Conservation (phyloP, 768 basidiomycete genomes). For the Scleroderma bovista region DNA sequence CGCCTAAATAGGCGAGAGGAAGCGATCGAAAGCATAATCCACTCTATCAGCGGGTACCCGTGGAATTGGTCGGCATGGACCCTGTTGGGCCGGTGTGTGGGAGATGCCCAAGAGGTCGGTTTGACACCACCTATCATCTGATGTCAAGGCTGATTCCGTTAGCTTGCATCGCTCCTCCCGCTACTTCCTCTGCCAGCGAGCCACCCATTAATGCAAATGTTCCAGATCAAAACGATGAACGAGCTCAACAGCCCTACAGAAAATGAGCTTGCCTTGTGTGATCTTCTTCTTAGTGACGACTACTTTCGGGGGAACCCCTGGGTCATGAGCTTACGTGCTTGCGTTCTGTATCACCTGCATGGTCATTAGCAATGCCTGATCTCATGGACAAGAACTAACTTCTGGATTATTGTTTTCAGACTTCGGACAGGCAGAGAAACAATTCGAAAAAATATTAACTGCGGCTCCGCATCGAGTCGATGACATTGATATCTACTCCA, state of each 20-base stretch:
- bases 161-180: slow-evolving; percentile 42
- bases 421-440: slow-evolving; percentile 76
- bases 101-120: slow-evolving; percentile 79
- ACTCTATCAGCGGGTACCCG: slow-evolving; percentile 71
- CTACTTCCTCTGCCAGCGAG: slow-evolving; percentile 43
- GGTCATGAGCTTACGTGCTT: slow-evolving; percentile 81
- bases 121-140: background rate
- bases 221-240: slow-evolving; percentile 85
- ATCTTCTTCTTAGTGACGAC: slow-evolving; percentile 62
- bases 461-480: slow-evolving; percentile 88
- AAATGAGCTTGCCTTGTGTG: slow-evolving; percentile 74
- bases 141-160: slow-evolving; percentile 8
- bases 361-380: slow-evolving; percentile 45
- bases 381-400: slow-evolving; percentile 1
- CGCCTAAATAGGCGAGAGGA: slow-evolving; percentile 76
- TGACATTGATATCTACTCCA: slow-evolving; percentile 93
- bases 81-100: slow-evolving; percentile 71
- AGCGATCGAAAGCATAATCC: slow-evolving; percentile 75
- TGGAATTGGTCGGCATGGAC: slow-evolving; percentile 98
- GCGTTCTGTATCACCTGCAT: slow-evolving; percentile 85
- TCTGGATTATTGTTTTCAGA: slow-evolving; percentile 46
- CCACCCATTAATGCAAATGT: slow-evolving; percentile 60
- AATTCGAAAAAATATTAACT: slow-evolving; percentile 78
- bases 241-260: slow-evolving; percentile 88
- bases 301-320: slow-evolving; percentile 81